phyloP scores from a whole-genome alignment of 2,329 filamentous ascomycete genomes.

The Aspergillus calidoustus region DNA sequence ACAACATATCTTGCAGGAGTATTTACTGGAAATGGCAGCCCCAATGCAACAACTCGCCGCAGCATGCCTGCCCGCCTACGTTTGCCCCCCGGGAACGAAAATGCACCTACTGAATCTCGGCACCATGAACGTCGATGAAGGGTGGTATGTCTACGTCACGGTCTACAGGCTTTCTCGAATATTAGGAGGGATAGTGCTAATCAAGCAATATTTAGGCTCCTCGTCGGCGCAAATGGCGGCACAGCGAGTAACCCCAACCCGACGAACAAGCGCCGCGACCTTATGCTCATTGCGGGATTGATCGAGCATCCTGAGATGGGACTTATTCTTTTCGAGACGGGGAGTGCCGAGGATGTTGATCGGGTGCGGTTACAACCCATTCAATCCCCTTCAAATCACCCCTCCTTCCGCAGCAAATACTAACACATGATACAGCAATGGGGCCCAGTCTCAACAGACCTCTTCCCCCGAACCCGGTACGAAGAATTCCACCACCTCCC shows the following conservation, averaged over 20 bases:
- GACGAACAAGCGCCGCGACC: slow-evolving; percentile 47
- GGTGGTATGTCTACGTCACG: slow-evolving; percentile 27
- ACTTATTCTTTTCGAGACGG: slow-evolving; percentile 53
- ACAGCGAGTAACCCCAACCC: slow-evolving; percentile 39
- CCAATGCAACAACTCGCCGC: too few species aligned
- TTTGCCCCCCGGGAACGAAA: slow-evolving; percentile 51
- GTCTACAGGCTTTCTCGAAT: too few species aligned
- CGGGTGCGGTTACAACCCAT: too few species aligned
- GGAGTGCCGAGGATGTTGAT: slow-evolving; percentile 49
- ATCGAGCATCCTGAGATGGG: slow-evolving; percentile 52
- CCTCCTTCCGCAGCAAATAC: too few species aligned
- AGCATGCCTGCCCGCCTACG: too few species aligned
- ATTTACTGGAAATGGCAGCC: too few species aligned
- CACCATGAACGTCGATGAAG: slow-evolving; percentile 53
- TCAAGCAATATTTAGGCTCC: slow-evolving; percentile 31
- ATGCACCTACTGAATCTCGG: slow-evolving; percentile 54
- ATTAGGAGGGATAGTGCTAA: neutral
- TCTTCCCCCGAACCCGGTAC: too few species aligned
- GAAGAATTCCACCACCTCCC: slow-evolving; percentile 35
- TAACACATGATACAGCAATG: too few species aligned
- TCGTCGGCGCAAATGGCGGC: slow-evolving; percentile 45
- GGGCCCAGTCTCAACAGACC: slow-evolving; percentile 19
- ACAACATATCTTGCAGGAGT: too few species aligned
- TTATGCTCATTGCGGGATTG: slow-evolving; percentile 49
- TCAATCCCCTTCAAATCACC: too few species aligned